Conservation (phyloP, 306 rosid species). For the Rosa lucieae region DNA sequence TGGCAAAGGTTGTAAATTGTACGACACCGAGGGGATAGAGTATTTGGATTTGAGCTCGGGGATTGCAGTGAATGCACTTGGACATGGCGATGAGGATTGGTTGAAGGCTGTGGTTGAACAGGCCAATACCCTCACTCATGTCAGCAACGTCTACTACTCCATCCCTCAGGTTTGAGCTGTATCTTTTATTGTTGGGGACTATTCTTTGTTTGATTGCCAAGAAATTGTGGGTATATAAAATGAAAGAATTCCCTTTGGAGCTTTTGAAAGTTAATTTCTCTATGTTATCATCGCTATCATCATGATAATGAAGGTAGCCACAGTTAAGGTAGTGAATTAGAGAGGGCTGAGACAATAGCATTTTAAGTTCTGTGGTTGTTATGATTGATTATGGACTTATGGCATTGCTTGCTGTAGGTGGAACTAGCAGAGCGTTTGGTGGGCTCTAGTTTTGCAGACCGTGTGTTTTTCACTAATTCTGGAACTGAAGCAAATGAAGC, state of each 20-base stretch:
- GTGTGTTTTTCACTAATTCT: conserved; percentile 79
- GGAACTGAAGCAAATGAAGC: conserved; percentile 98
- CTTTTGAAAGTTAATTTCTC: not conserved
- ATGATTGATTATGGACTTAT: not conserved
- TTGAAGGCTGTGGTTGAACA: conserved; percentile 68
- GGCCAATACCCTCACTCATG: conserved; percentile 67
- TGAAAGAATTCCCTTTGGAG: not conserved
- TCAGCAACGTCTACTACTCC: conserved; percentile 74
- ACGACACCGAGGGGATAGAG: conserved; percentile 74
- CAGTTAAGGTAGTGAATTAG: not conserved
- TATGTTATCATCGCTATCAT: not conserved
- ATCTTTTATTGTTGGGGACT: not conserved
- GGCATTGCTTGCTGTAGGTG: conserved; percentile 50
- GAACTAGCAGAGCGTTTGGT: conserved; percentile 82
- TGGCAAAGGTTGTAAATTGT: conserved; percentile 77
- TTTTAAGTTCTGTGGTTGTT: no score
- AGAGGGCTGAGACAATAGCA: not conserved
- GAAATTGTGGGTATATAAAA: not conserved
- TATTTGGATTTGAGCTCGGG: conserved; percentile 75
- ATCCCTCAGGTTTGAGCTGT: conserved; percentile 66
- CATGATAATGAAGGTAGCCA: not conserved
- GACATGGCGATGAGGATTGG: conserved; percentile 83
- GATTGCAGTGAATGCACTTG: conserved; percentile 85
- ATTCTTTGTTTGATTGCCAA: conserved; percentile 5
- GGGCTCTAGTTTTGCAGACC: conserved; percentile 75